phyloP scores from a whole-genome alignment of 805 yeast species.

The Myxozyma neglecta region DNA sequence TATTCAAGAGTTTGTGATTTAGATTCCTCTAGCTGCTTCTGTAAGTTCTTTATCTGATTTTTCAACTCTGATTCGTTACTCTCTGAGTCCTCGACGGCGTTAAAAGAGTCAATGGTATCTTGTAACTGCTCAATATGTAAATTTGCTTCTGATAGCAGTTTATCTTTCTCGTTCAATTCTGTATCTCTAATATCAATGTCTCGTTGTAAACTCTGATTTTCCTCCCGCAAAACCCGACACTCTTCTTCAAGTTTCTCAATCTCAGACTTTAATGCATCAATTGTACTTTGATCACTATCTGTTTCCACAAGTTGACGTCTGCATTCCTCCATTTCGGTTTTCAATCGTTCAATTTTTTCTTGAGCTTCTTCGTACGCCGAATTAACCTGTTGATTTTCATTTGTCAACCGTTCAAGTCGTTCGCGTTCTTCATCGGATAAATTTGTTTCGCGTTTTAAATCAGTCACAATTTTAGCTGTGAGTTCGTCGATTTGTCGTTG shows the following conservation, averaged over 20 bases:
- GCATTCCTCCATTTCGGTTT: slow-evolving; percentile 28
- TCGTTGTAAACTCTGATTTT: slow-evolving; percentile 4
- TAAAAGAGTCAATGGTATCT: slow-evolving; percentile 17
- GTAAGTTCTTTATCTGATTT: neutral
- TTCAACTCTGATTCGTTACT: neutral
- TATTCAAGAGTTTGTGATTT: neutral
- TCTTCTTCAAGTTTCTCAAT: slow-evolving; percentile 25
- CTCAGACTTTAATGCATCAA: neutral
- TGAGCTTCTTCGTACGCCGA: slow-evolving; percentile 18
- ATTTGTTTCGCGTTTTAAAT: slow-evolving; percentile 2
- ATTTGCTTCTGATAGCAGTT: slow-evolving; percentile 13
- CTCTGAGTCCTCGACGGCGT: neutral
- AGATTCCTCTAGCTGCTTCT: neutral
- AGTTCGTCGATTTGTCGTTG: slow-evolving; percentile 12
- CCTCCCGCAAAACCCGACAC: slow-evolving; percentile 11
- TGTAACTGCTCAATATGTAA: slow-evolving; percentile 12
- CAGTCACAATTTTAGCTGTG: slow-evolving; percentile 8
- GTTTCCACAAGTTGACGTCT: slow-evolving; percentile 23
- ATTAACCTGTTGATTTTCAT: slow-evolving; percentile 11
- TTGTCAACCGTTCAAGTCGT: slow-evolving; percentile 8
- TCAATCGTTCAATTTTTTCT: slow-evolving; percentile 17
- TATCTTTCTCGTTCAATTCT: slow-evolving; percentile 8
- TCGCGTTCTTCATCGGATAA: slow-evolving; percentile 15
- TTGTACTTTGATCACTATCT: slow-evolving; percentile 18
- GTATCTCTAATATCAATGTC: slow-evolving; percentile 7